These are phyloP conservation scores for Xanthoceras sorbifolium DNA, from an alignment of 345 rosid genomes.

Conservation along the genomic window DNA sequence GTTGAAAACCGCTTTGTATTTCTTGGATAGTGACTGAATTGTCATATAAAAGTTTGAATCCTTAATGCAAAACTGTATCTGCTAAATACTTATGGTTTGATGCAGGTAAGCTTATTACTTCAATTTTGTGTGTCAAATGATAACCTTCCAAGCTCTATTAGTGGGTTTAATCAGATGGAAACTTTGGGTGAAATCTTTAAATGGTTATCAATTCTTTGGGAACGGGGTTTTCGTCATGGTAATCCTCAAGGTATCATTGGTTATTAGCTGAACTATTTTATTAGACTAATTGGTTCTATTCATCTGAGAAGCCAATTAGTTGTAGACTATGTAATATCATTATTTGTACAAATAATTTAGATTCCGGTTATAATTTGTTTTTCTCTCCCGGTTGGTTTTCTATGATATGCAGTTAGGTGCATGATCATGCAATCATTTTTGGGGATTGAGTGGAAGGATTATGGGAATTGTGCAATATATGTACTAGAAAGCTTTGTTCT, in stretches of 20 bases:
- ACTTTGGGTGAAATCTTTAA: conserved; percentile 48
- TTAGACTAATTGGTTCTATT: background rate
- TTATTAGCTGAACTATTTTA: conserved; percentile 21
- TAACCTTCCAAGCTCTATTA: conserved; percentile 43
- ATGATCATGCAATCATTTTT: conserved; percentile 88
- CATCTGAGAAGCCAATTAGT: background rate
- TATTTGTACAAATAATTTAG: background rate
- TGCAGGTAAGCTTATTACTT: conserved; percentile 73
- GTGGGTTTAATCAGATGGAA: conserved; percentile 31
- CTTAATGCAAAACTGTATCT: conserved; percentile 10
- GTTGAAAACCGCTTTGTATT: background rate
- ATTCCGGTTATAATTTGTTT: background rate
- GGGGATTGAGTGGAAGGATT: conserved; percentile 69
- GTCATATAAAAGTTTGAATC: background rate
- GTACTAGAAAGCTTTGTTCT: conserved; percentile 77
- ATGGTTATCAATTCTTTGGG: conserved; percentile 91
- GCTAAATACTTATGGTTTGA: conserved; percentile 30
- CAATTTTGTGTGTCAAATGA: conserved; percentile 54
- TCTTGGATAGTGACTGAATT: background rate
- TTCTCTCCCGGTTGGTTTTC: conserved; percentile 18
- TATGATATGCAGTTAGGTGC: conserved; percentile 78
- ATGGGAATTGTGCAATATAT: conserved; percentile 53
- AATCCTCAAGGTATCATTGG: conserved; percentile 81
- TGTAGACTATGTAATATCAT: background rate
- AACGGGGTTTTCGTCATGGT: conserved; percentile 77